Percentiles rank a stretch among this genome's conserved stretches.
Evolutionary conservation across 805 yeast genomes (phyloP).

Genomic region (Saccharomyces paradoxus): DNA sequence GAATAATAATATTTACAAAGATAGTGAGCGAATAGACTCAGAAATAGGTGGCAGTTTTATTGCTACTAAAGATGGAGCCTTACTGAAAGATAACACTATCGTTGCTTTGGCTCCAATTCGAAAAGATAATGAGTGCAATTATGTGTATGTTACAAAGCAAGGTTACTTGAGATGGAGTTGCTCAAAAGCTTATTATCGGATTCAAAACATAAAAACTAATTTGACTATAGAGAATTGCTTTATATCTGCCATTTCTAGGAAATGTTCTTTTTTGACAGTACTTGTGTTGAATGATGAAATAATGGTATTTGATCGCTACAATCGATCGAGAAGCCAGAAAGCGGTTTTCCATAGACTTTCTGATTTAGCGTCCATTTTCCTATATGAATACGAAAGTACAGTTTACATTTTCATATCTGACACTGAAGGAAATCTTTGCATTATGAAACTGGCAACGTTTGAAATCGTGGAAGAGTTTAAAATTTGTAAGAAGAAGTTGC

Average conservation of each 20-base stretch:
- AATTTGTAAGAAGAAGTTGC: constrained; percentile 6
- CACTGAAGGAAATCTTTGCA: constrained; percentile 12
- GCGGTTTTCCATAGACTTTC: not conserved
- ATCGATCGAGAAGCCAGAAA: not conserved
- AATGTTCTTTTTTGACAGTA: not conserved
- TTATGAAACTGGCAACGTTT: constrained; percentile 5
- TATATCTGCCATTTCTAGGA: not conserved
- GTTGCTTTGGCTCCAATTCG: constrained; percentile 3
- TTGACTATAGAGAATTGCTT: not conserved
- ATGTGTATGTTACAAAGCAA: constrained; percentile 3
- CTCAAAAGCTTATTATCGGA: not conserved
- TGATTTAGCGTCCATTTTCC: not conserved
- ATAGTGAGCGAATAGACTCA: constrained; percentile 1
- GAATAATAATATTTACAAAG: constrained; percentile 3
- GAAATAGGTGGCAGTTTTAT: not conserved
- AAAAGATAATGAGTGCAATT: constrained; percentile 5
- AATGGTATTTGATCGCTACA: not conserved
- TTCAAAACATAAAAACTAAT: not conserved
- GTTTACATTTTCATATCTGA: constrained; percentile 11
- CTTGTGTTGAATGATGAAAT: not conserved
- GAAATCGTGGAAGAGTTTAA: constrained; percentile 2
- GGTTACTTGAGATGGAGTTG: constrained; percentile 8
- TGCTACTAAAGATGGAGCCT: constrained; percentile 3
- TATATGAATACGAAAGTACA: not conserved
- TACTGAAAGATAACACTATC: constrained; percentile 1